Conservation (phyloP, 2,329 filamentous ascomycete genomes). For the Magnaporthales sp. region DNA sequence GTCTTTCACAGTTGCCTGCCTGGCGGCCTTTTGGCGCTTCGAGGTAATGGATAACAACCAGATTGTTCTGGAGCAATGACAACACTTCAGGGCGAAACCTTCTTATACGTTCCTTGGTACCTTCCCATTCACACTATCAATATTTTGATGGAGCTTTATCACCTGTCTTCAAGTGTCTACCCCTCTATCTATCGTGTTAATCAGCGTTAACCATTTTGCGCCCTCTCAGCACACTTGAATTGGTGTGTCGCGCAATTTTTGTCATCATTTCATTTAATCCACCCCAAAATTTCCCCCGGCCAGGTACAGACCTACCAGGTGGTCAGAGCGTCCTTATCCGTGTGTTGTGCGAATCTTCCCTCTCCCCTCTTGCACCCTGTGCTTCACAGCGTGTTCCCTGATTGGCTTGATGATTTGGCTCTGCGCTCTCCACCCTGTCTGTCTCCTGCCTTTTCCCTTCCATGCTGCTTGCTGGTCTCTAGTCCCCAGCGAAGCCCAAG, state of each 20-base stretch:
- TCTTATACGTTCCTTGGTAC: neutral
- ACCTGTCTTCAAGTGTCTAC: neutral
- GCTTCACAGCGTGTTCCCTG: neutral
- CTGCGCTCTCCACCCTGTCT: conserved; percentile 1
- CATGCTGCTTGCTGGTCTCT: conserved; percentile 5
- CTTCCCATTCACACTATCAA: neutral
- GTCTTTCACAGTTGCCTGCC: too few relatives aligned
- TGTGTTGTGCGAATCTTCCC: too few relatives aligned
- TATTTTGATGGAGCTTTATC: neutral
- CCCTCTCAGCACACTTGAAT: too few relatives aligned
- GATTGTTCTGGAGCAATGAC: neutral
- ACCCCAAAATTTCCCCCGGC: conserved; percentile 6
- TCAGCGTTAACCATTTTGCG: neutral
- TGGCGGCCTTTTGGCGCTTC: neutral
- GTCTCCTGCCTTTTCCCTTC: conserved; percentile 6
- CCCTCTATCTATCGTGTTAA: neutral
- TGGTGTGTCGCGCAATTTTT: too few relatives aligned
- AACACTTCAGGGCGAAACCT: neutral
- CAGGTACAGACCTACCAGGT: neutral
- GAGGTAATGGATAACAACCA: neutral
- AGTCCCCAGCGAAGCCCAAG: conserved; percentile 1
- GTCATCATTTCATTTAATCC: too few relatives aligned
- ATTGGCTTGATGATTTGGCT: conserved; percentile 5
- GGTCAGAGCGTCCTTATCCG: too few relatives aligned
- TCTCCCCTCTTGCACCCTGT: neutral